These are phyloP conservation scores for Rhododendron griersonianum DNA, from an alignment of 148 eudicot species.

Conservation along the genomic window DNA sequence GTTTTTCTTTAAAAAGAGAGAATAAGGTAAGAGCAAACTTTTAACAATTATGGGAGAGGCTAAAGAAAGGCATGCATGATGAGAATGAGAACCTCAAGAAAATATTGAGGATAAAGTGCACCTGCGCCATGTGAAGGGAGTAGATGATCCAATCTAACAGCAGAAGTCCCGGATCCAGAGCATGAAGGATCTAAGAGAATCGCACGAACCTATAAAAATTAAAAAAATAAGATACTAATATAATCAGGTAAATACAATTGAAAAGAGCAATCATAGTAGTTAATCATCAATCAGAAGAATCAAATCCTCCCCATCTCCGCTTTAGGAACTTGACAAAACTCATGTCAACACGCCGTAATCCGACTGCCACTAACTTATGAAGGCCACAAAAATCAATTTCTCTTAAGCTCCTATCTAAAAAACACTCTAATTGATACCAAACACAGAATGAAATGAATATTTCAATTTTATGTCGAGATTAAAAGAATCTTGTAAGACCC, in stretches of 20 bases:
- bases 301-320: constrained; percentile 2
- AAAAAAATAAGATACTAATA: not conserved
- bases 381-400: not conserved
- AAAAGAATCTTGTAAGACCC: not conserved
- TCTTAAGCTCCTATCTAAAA: not conserved
- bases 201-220: constrained; percentile 59
- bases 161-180: constrained; percentile 97
- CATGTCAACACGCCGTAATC: not conserved
- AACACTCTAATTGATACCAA: not conserved
- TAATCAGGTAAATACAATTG: not conserved
- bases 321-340: not conserved
- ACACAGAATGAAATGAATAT: not conserved
- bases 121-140: constrained; percentile 76
- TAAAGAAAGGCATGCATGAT: not conserved
- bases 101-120: constrained; percentile 13
- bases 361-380: not conserved
- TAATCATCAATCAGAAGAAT: not conserved
- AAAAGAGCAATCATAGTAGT: not conserved
- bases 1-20: not conserved
- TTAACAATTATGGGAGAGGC: not conserved
- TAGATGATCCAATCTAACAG: constrained; percentile 85
- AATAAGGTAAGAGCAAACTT: not conserved
- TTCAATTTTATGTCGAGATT: not conserved
- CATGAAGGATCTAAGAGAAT: constrained; percentile 98
- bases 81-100: not conserved